phyloP scores from a whole-genome alignment of 768 basidiomycete species.

The Suillus sp. region DNA sequence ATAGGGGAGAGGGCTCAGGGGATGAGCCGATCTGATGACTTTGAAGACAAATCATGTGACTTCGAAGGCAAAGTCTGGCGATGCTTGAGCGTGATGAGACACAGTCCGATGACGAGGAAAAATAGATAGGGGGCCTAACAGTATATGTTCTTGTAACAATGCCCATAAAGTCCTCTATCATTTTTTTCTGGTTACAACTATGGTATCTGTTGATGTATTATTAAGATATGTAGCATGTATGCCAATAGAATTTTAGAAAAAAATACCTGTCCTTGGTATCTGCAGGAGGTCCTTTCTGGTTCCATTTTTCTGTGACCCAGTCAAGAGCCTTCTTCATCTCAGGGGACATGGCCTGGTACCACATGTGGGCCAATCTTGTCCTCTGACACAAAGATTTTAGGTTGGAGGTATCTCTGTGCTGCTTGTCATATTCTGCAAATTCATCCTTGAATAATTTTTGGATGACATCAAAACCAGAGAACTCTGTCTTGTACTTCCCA shows the following conservation, averaged over 20 bases:
- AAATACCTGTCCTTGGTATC: neutral
- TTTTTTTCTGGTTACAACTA: neutral
- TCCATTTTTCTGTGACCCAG: neutral
- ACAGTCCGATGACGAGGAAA: no score
- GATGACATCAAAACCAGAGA: neutral
- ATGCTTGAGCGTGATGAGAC: no score
- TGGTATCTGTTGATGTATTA: neutral
- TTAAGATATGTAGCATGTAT: neutral
- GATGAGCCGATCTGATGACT: no score
- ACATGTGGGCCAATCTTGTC: neutral
- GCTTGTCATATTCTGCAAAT: neutral
- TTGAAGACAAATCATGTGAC: no score
- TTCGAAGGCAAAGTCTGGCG: no score
- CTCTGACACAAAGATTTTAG: neutral
- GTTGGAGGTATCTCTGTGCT: neutral
- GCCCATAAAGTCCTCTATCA: neutral
- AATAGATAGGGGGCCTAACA: no score
- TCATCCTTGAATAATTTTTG: slow-evolving; percentile 1
- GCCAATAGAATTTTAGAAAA: neutral
- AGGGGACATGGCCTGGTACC: neutral
- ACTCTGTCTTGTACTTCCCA: slow-evolving; percentile 1
- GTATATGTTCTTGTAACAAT: no score
- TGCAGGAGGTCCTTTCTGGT: neutral
- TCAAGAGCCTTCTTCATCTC: neutral
- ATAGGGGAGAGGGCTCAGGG: no score